Conservation (phyloP, 345 rosid genomes). For the Raphanus sativus region DNA sequence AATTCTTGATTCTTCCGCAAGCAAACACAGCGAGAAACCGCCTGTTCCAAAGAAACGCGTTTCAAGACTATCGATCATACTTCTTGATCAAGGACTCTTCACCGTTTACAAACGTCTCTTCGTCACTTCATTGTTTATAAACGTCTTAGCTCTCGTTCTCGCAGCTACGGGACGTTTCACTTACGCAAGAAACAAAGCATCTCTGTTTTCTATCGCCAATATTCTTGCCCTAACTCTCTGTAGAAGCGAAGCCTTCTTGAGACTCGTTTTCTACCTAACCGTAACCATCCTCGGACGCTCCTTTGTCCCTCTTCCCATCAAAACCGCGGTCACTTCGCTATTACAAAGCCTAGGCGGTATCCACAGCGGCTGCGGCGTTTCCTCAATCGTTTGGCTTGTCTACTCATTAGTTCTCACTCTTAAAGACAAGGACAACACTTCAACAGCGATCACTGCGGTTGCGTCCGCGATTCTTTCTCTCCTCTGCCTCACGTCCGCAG, state of each 20-base stretch:
- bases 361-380: constrained; percentile 76
- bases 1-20: constrained; percentile 32
- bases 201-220: constrained; percentile 66
- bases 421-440: constrained; percentile 50
- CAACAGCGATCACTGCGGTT: constrained; percentile 57
- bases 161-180: constrained; percentile 61
- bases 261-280: constrained; percentile 59
- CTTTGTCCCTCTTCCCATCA: constrained; percentile 54
- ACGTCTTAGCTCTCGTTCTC: constrained; percentile 52
- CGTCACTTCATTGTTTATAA: constrained; percentile 44
- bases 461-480: constrained; percentile 58
- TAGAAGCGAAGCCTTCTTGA: constrained; percentile 71
- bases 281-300: constrained; percentile 55
- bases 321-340: constrained; percentile 64
- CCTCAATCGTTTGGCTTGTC: constrained; percentile 71
- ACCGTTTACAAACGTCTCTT: constrained; percentile 82
- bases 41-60: constrained; percentile 44
- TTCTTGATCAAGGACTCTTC: constrained; percentile 79
- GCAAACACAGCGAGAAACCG: constrained; percentile 41
- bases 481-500: constrained; percentile 53
- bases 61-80: constrained; percentile 62
- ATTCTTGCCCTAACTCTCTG: constrained; percentile 68
- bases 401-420: constrained; percentile 64
- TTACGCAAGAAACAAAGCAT: constrained; percentile 63
- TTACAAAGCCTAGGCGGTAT: constrained; percentile 79